Percentiles rank a stretch among this genome's conserved stretches.
Evolutionary conservation across 345 rosid species (phyloP).

Genomic region (Triadica sebifera): DNA sequence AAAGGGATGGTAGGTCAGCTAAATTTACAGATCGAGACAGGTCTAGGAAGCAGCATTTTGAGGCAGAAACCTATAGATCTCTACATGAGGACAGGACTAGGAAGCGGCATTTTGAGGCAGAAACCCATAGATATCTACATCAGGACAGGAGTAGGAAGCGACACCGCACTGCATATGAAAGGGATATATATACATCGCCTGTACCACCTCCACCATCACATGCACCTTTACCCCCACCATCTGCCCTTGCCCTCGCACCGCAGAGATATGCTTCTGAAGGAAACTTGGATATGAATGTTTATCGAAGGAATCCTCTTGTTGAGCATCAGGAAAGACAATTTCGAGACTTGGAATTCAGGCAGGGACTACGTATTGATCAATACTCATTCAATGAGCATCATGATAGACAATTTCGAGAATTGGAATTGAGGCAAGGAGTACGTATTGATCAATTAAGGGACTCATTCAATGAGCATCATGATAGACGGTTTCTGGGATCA

Average conservation of each 20-base stretch:
- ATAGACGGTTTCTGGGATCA: background rate
- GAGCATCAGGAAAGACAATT: constrained; percentile 1
- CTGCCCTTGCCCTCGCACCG: background rate
- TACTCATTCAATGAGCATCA: background rate
- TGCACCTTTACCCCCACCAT: background rate
- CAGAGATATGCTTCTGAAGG: background rate
- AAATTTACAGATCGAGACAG: background rate
- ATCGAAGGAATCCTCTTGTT: constrained; percentile 19
- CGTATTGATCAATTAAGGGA: background rate
- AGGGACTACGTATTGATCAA: background rate
- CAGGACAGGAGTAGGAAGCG: background rate
- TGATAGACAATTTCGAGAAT: background rate
- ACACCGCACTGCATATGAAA: constrained; percentile 8
- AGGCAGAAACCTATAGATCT: background rate
- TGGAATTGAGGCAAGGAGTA: constrained; percentile 5
- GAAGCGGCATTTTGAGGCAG: background rate
- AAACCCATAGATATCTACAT: constrained; percentile 4
- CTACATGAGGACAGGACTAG: background rate
- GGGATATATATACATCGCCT: constrained; percentile 8
- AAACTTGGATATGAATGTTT: constrained; percentile 8
- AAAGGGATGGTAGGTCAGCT: background rate
- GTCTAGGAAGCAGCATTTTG: background rate
- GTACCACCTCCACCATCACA: background rate
- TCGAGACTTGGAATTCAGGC: constrained; percentile 5
- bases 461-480: background rate